Percentiles rank a stretch among this genome's conserved stretches.
phyloP scores from a whole-genome alignment of 1,139 yeast species.

The Sugiyamaella novakii region DNA sequence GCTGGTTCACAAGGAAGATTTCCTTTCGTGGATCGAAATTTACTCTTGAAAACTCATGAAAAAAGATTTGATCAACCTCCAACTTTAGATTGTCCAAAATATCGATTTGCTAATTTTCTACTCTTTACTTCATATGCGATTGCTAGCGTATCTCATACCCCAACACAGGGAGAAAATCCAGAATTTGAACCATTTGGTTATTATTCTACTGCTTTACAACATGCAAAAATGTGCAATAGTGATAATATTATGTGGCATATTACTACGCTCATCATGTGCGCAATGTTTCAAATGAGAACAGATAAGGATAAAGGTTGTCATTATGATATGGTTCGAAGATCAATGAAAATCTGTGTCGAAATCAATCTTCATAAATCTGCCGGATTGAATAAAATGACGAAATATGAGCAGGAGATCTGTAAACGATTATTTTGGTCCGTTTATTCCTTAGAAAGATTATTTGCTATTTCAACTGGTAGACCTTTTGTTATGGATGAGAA shows the following conservation, averaged over 20 bases:
- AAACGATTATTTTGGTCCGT: constrained; percentile 62
- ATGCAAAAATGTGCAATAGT: constrained; percentile 50
- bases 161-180: constrained; percentile 14
- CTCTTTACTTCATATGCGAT: constrained; percentile 33
- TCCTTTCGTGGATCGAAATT: constrained; percentile 31
- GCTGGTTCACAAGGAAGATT: constrained; percentile 30
- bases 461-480: constrained; percentile 58
- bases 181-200: constrained; percentile 46
- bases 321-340: constrained; percentile 54
- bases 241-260: constrained; percentile 49
- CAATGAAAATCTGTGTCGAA: constrained; percentile 45
- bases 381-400: constrained; percentile 30
- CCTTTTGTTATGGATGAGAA: constrained; percentile 52
- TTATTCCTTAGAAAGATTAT: constrained; percentile 56
- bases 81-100: constrained; percentile 30
- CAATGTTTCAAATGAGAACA: constrained; percentile 56
- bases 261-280: constrained; percentile 52
- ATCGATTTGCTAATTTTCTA: constrained; percentile 31
- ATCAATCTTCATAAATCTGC: constrained; percentile 30
- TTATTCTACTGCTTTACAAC: constrained; percentile 57
- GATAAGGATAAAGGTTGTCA: constrained; percentile 57
- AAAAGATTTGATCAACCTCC: constrained; percentile 27
- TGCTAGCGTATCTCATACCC: constrained; percentile 23
- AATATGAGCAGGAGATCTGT: constrained; percentile 43
- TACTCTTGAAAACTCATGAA: constrained; percentile 29